Conservation (phyloP, 1,284 basidiomycete species). For the Apiotrichum porosum region DNA sequence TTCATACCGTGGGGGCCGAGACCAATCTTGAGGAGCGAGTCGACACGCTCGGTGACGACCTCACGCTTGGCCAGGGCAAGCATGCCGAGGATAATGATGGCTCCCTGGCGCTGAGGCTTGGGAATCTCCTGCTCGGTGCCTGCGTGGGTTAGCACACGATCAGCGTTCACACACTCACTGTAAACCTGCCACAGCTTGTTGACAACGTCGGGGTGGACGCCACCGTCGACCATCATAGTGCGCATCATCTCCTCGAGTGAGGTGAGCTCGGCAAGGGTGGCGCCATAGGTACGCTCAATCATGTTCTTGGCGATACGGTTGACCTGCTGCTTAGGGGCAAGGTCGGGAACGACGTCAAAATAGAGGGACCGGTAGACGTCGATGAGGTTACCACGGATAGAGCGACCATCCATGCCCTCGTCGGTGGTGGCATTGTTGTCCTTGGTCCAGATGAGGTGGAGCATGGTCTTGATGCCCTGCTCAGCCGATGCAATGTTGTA, state of each 20-base stretch:
- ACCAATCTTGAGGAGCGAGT: conserved; percentile 81
- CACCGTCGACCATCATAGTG: conserved; percentile 75
- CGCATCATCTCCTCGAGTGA: conserved; percentile 94
- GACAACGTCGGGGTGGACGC: conserved; percentile 78
- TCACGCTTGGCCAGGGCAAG: conserved; percentile 77
- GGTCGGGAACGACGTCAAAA: conserved; percentile 66
- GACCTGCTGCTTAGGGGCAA: conserved; percentile 77
- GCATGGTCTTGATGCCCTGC: conserved; percentile 83
- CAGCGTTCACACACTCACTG: conserved; percentile 57
- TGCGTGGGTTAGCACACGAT: conserved; percentile 35
- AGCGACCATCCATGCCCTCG: conserved; percentile 75
- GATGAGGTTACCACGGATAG: conserved; percentile 77
- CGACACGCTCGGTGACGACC: conserved; percentile 82
- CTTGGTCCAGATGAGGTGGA: conserved; percentile 96
- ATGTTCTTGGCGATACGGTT: conserved; percentile 97
- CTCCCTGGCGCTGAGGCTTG: conserved; percentile 77
- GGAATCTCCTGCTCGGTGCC: conserved; percentile 70
- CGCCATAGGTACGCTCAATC: conserved; percentile 88
- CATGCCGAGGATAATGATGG: conserved; percentile 95
- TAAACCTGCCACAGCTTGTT: conserved; percentile 94
- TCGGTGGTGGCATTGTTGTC: conserved; percentile 70
- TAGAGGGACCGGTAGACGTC: conserved; percentile 87
- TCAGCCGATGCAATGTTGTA: conserved; percentile 76
- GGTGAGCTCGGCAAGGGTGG: conserved; percentile 90
- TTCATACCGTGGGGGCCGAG: conserved; percentile 75